These are phyloP conservation scores for Neurospora tetrasperma DNA, from an alignment of 495 filamentous ascomycete genomes.

Conservation along the genomic window DNA sequence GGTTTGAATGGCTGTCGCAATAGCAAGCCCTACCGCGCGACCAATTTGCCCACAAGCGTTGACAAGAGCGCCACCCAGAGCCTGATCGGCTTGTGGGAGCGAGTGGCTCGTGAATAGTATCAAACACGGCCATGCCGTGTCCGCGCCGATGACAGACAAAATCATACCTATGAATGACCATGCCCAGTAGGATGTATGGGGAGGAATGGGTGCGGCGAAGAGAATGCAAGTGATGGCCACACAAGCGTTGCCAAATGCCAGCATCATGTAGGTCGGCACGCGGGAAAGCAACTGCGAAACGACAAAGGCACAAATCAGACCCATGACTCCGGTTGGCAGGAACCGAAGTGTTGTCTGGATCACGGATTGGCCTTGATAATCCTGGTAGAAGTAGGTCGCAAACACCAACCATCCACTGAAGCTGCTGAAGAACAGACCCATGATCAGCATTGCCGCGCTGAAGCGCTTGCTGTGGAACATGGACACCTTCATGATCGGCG, in stretches of 20 bases:
- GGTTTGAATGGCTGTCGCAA: conserved; percentile 47
- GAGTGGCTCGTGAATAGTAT: conserved; percentile 49
- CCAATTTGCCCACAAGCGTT: conserved; percentile 51
- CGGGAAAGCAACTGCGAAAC: conserved; percentile 46
- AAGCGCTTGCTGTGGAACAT: conserved; percentile 43
- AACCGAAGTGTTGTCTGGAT: conserved; percentile 52
- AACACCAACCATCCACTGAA: conserved; percentile 53
- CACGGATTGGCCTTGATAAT: conserved; percentile 42
- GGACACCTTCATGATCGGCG: conserved; percentile 51
- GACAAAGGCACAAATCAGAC: conserved; percentile 36
- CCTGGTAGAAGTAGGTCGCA: conserved; percentile 54
- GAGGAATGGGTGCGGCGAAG: conserved; percentile 46
- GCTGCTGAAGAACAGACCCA: conserved; percentile 46
- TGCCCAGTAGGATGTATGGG: conserved; percentile 47
- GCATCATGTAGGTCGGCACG: conserved; percentile 41
- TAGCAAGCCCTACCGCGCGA: conserved; percentile 45
- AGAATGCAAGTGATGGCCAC: conserved; percentile 40
- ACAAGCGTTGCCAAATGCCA: conserved; percentile 41
- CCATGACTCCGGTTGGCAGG: conserved; percentile 47
- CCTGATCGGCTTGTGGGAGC: conserved; percentile 49
- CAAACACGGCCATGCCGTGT: conserved; percentile 47
- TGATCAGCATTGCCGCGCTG: conserved; percentile 49
- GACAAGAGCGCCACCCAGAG: conserved; percentile 49
- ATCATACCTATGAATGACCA: conserved; percentile 49
- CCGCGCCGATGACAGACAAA: conserved; percentile 47